A percentile compares a stretch with the other conserved stretches of the same genome.
phyloP scores from a whole-genome alignment of 305 asterid species.

The Withania somnifera region DNA sequence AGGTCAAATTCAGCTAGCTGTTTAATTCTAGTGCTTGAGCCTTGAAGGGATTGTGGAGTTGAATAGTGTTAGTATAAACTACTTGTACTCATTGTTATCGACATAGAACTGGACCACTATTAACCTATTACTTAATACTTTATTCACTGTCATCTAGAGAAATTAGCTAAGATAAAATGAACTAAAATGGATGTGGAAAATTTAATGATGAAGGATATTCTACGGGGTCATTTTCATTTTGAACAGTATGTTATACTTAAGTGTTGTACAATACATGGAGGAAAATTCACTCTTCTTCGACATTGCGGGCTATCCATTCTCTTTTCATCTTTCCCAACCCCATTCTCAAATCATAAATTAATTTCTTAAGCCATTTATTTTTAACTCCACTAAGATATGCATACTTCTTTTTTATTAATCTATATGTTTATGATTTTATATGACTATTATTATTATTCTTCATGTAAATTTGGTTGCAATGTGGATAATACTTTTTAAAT shows the following conservation, averaged over 20 bases:
- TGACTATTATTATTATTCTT: not conserved
- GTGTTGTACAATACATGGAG: too few species aligned
- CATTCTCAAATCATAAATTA: not conserved
- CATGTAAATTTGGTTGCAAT: not conserved
- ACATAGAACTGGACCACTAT: not conserved
- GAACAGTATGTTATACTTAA: too few species aligned
- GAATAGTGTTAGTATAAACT: not conserved
- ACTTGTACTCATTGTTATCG: not conserved
- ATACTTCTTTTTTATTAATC: not conserved
- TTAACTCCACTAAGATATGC: too few species aligned
- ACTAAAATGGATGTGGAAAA: not conserved
- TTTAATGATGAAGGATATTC: not conserved
- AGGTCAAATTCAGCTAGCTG: not conserved
- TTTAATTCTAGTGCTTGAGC: not conserved
- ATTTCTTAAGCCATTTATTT: too few species aligned
- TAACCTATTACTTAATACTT: not conserved
- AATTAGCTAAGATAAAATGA: not conserved
- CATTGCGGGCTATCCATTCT: not conserved
- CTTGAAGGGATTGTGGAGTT: not conserved
- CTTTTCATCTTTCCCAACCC: not conserved
- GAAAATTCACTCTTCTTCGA: not conserved
- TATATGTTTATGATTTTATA: not conserved
- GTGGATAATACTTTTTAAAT: not conserved
- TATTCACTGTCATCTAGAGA: not conserved
- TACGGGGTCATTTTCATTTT: too few species aligned